Base-by-base conservation (phyloP, 2,329 filamentous ascomycete species). In the Thermothelomyces thermophilus region DNA sequence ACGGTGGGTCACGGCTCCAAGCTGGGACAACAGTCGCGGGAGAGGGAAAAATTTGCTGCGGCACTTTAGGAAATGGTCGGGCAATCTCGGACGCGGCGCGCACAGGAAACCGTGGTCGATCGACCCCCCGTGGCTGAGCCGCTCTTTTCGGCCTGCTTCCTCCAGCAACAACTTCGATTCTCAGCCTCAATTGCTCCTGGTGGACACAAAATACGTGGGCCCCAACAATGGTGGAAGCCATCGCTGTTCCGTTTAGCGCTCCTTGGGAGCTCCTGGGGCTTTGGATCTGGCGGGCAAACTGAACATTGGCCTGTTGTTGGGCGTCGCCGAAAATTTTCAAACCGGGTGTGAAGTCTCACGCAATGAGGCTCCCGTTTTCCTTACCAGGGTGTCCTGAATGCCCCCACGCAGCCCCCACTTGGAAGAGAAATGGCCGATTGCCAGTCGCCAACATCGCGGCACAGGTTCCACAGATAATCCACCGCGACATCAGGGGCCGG, bases 331-430 rank as follows among this genome's bases (percentile, higher is more conserved):
- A 61, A 60, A 53, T 58, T 61, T 61, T 57, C 53, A 51, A 45
- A 42, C 35, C 43, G 28, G 8, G 50, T 52, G 54, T 56, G 57
- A 54, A 56, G 56, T 59, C 54, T 59, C 53, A 57, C 54, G 58
- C 54, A 50, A 33, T 55, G 58, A 59, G 58, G 57, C 58, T 60
- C 58, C 36, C 35, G 17, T 35, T 52, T 45, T 19, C 20, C 3
- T 30, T 33, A 46, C 52, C 37, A 49, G 54, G 49, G 26, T 10
- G 28, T 51, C 30, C 36, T 37, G 22, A 14, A 11, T 6, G 46
- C 54, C 58, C 59, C 60, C 59, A 60, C 54, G 52, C 41, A 17
- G 51, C 53, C 58, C 57, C 61, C 61, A 62, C 60, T 58, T 55
- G 19, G 51, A 47, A 46, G 49, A 53, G 47, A 45, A 50, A 52